Evolutionary conservation across 192 early-diverging fungal species (phyloP).

Genomic region (Blastocladiella britannica): DNA sequence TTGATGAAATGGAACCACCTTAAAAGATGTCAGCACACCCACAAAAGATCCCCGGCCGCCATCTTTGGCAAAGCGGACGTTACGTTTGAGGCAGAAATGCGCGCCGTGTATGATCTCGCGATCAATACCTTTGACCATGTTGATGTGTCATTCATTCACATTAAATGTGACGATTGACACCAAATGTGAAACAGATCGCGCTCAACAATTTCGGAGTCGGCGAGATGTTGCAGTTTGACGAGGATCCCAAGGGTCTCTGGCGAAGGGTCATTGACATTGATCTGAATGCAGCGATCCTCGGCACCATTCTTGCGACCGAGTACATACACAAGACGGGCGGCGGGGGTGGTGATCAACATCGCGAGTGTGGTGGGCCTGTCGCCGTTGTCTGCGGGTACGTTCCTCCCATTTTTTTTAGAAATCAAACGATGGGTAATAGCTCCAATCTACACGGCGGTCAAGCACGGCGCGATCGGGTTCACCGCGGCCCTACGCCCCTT

Average conservation of each 20-base stretch:
- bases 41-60: too few species aligned
- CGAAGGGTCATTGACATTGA: slow-evolving; percentile 49
- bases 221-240: slow-evolving; percentile 16
- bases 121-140: slow-evolving; percentile 28
- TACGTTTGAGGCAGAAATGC: slow-evolving; percentile 10
- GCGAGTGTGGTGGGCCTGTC: slow-evolving; percentile 53
- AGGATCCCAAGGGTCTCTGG: slow-evolving; percentile 19
- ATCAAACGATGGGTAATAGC: too few species aligned
- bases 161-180: background rate
- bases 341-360: slow-evolving; percentile 54
- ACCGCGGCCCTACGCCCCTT: slow-evolving; percentile 22
- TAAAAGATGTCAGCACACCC: too few species aligned
- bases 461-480: slow-evolving; percentile 48
- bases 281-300: slow-evolving; percentile 50
- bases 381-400: slow-evolving; percentile 20
- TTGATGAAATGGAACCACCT: too few species aligned
- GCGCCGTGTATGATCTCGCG: slow-evolving; percentile 15
- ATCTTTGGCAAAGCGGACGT: slow-evolving; percentile 30
- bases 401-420: too few species aligned
- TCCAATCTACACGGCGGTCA: slow-evolving; percentile 55
- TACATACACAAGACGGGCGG: slow-evolving; percentile 26
- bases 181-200: slow-evolving; percentile 15
- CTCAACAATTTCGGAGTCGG: slow-evolving; percentile 43
- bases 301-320: slow-evolving; percentile 47
- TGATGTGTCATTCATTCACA: slow-evolving; percentile 7